Conservation (phyloP, 2,329 filamentous ascomycete genomes). For the Colletotrichum scovillei region DNA sequence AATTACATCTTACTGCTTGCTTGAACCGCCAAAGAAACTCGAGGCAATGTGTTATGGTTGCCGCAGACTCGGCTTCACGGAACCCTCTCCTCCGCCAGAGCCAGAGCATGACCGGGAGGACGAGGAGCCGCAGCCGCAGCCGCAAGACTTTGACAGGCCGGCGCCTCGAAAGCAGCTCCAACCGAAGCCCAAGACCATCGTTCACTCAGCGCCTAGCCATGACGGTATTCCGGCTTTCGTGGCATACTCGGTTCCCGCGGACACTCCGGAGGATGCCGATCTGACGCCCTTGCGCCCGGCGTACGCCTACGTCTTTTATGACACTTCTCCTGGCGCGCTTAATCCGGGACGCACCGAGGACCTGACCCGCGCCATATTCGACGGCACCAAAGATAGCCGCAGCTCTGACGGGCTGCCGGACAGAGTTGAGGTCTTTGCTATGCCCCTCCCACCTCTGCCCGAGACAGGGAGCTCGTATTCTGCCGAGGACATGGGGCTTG, state of each 20-base stretch:
- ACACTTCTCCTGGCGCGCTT: not conserved
- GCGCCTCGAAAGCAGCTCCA: not conserved
- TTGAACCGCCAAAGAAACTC: too few relatives aligned
- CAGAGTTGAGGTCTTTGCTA: not conserved
- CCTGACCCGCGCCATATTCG: not conserved
- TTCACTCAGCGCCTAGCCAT: not conserved
- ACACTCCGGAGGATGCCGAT: not conserved
- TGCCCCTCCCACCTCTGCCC: not conserved
- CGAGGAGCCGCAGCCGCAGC: not conserved
- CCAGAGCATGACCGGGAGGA: not conserved
- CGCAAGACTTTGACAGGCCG: not conserved
- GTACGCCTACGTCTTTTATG: slow-evolving; percentile 2
- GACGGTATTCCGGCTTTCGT: not conserved
- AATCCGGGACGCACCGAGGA: not conserved
- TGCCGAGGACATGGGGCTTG: not conserved
- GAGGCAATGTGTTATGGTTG: not conserved
- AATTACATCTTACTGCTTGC: too few relatives aligned
- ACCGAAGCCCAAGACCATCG: not conserved
- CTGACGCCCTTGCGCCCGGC: not conserved
- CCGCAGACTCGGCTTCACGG: not conserved
- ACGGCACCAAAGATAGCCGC: not conserved
- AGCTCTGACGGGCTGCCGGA: not conserved
- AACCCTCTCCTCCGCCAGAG: not conserved
- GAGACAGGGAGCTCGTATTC: not conserved
- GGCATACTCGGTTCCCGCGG: not conserved